These are phyloP conservation scores for Fusarium nisikadoi DNA, from an alignment of 2,329 filamentous ascomycete species.

Conservation along the genomic window DNA sequence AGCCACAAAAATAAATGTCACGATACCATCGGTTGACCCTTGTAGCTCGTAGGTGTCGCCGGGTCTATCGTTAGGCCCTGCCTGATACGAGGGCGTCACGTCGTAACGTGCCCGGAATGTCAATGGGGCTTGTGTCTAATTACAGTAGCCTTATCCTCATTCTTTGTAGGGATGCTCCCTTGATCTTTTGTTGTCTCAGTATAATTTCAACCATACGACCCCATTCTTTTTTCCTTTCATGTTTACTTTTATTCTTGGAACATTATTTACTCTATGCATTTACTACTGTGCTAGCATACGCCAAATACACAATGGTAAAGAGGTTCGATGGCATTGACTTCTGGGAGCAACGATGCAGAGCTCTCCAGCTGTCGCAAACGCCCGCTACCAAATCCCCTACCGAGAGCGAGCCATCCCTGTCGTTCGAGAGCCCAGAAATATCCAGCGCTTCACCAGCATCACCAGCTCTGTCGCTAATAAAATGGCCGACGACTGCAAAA, in stretches of 20 bases:
- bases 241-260: background rate
- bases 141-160: background rate
- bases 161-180: background rate
- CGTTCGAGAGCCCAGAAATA: background rate
- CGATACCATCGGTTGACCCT: background rate
- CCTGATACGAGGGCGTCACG: background rate
- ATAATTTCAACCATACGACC: constrained; percentile 1
- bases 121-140: constrained; percentile 12
- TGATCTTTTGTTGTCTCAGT: background rate
- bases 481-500: background rate
- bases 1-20: constrained; percentile 3
- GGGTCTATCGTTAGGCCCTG: background rate
- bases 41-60: background rate
- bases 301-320: background rate
- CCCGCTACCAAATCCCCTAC: background rate
- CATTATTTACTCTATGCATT: background rate
- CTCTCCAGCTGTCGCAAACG: background rate
- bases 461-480: background rate
- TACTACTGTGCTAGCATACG: background rate
- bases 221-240: background rate
- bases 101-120: background rate
- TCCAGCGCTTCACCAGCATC: background rate
- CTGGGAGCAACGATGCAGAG: constrained; percentile 15
- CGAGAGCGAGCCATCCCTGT: constrained; percentile 3
- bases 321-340: constrained; percentile 19